These are phyloP conservation scores for Lagerstroemia speciosa DNA, from an alignment of 345 rosid species.

Conservation along the genomic window DNA sequence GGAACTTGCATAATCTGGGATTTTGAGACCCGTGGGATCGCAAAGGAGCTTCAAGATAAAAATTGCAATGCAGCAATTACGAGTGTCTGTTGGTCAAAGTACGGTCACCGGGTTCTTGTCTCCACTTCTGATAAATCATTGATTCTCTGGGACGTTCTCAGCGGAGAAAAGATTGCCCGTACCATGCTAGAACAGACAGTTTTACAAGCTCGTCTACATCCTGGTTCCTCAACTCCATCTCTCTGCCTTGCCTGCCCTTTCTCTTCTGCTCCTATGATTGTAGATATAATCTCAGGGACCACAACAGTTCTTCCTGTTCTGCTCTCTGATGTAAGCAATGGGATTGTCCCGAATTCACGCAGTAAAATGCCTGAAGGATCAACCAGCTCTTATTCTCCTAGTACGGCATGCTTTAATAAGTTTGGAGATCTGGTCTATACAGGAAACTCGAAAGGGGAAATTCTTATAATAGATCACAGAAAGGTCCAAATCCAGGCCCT, in stretches of 20 bases:
- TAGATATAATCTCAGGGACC: conserved; percentile 56
- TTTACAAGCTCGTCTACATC: conserved; percentile 74
- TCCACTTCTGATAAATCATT: conserved; percentile 95
- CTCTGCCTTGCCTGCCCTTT: conserved; percentile 84
- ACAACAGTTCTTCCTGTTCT: conserved; percentile 66
- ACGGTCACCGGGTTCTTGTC: conserved; percentile 81
- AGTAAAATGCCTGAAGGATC: conserved; percentile 57
- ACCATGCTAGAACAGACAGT: conserved; percentile 68
- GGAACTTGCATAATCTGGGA: conserved; percentile 94
- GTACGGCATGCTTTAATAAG: conserved; percentile 96
- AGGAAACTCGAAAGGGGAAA: conserved; percentile 94
- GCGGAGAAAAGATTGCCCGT: conserved; percentile 58
- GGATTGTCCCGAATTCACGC: conserved; percentile 48
- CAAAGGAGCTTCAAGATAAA: conserved; percentile 79
- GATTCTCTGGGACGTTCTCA: conserved; percentile 80
- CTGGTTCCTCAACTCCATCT: conserved; percentile 73
- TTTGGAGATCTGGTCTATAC: conserved; percentile 85
- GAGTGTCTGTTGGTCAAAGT: conserved; percentile 91
- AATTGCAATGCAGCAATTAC: conserved; percentile 77
- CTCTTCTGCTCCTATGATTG: conserved; percentile 90
- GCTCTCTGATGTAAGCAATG: conserved; percentile 48
- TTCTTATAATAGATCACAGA: conserved; percentile 72
- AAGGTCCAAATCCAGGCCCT: conserved; percentile 54
- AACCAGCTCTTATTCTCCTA: conserved; percentile 63
- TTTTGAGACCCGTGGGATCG: conserved; percentile 90